phyloP scores from a whole-genome alignment of 2,329 filamentous ascomycete species.

The Ceratocystis cubensis region DNA sequence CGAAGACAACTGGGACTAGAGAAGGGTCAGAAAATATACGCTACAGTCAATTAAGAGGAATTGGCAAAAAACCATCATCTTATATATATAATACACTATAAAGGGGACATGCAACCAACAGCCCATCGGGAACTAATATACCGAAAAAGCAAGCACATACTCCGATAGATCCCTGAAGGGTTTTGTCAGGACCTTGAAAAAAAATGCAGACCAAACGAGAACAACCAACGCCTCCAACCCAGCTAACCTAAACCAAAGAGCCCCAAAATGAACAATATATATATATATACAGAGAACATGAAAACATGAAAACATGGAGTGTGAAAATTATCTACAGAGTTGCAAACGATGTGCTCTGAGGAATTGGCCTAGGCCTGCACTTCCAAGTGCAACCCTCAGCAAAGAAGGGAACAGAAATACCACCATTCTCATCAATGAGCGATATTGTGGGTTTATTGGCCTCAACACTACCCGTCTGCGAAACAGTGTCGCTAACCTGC shows the following conservation, averaged over 20 bases:
- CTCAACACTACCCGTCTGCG: neutral
- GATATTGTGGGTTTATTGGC: conserved; percentile 8
- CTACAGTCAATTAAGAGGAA: conserved; percentile 3
- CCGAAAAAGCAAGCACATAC: neutral
- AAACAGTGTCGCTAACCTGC: neutral
- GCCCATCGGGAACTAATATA: neutral
- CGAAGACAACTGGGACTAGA: conserved; percentile 50
- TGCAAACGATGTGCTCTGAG: conserved; percentile 12
- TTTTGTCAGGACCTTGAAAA: neutral
- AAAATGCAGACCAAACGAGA: neutral
- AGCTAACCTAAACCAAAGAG: neutral
- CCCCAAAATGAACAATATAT: neutral
- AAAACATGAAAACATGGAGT: neutral
- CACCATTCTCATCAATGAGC: conserved; percentile 16
- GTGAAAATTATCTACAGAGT: neutral
- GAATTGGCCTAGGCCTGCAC: conserved; percentile 17
- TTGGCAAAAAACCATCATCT: neutral
- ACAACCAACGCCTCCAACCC: neutral
- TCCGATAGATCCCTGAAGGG: neutral
- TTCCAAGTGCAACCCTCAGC: conserved; percentile 21
- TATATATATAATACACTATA: conserved; percentile 15
- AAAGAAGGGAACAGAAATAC: conserved; percentile 21
- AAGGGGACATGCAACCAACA: conserved; percentile 1
- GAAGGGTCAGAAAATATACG: neutral
- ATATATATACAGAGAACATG: neutral